Percentiles rank a stretch among this genome's conserved stretches.
Evolutionary conservation across 2,329 filamentous ascomycete genomes (phyloP).

Genomic region (Bimuria novae-zelandiae): DNA sequence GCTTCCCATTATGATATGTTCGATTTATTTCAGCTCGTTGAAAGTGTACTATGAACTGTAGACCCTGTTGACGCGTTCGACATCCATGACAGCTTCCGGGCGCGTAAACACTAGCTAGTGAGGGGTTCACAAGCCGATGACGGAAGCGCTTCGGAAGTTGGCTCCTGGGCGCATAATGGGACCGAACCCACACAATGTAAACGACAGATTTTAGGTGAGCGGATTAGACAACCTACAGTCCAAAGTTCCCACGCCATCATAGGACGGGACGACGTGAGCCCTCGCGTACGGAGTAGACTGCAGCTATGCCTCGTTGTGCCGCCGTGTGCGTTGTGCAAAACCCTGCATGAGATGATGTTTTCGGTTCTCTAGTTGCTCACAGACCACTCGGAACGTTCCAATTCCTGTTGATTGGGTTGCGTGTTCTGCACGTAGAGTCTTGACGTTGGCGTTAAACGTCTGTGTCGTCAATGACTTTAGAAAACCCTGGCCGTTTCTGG

Average conservation of each 20-base stretch:
- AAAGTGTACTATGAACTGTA: not conserved
- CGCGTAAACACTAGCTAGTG: slow-evolving; percentile 34
- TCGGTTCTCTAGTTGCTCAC: slow-evolving; percentile 10
- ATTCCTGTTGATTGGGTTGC: not conserved
- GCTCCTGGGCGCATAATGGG: not conserved
- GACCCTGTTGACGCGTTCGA: slow-evolving; percentile 5
- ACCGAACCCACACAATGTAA: slow-evolving; percentile 14
- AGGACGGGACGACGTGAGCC: slow-evolving; percentile 11
- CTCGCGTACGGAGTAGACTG: slow-evolving; percentile 24
- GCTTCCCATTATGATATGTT: slow-evolving; percentile 31
- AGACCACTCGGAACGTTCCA: slow-evolving; percentile 3
- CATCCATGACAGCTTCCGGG: slow-evolving; percentile 17
- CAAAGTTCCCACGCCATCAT: slow-evolving; percentile 8
- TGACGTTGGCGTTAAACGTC: slow-evolving; percentile 31
- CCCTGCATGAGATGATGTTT: slow-evolving; percentile 15
- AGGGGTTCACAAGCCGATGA: slow-evolving; percentile 25
- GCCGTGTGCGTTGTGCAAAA: slow-evolving; percentile 18
- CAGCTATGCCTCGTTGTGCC: slow-evolving; percentile 19
- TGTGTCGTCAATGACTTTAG: slow-evolving; percentile 33
- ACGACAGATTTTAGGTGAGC: slow-evolving; percentile 28
- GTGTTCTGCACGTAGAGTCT: slow-evolving; percentile 17
- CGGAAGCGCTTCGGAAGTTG: slow-evolving; percentile 23
- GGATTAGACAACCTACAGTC: slow-evolving; percentile 3
- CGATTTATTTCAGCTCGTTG: not conserved
- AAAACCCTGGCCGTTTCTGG: too few relatives aligned